Evolutionary conservation across 371 early-diverging fungal species (phyloP).

Genomic region (Mucor racemosus): DNA sequence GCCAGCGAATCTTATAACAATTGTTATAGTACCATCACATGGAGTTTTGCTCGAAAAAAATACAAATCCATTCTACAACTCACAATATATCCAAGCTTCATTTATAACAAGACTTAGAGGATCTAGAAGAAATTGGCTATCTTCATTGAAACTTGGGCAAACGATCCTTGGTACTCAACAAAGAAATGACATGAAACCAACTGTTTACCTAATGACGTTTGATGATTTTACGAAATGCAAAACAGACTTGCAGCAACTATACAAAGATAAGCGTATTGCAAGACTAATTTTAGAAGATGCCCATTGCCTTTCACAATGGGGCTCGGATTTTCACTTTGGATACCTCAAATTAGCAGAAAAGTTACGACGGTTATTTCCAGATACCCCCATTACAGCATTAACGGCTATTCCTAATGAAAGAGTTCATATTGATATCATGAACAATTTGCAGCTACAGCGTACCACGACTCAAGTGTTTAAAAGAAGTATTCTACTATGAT

Average conservation of each 20-base stretch:
- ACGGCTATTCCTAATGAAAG: constrained; percentile 13
- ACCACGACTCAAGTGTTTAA: constrained; percentile 1
- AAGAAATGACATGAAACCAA: neutral
- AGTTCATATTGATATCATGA: neutral
- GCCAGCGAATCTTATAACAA: neutral
- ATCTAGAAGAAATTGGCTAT: neutral
- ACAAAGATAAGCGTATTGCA: neutral
- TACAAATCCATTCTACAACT: neutral
- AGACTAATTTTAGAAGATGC: neutral
- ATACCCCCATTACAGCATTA: constrained; percentile 9
- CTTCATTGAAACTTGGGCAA: neutral
- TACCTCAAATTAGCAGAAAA: constrained; percentile 1
- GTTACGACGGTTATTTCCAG: neutral
- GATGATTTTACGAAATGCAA: neutral
- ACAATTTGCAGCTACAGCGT: neutral
- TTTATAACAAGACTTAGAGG: neutral
- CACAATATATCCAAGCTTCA: neutral
- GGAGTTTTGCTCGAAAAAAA: neutral
- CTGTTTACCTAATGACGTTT: neutral
- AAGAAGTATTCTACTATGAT: constrained; percentile 7
- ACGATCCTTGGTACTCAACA: neutral
- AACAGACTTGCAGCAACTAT: neutral
- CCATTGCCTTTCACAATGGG: constrained; percentile 7
- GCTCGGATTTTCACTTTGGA: neutral
- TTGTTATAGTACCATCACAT: neutral